Evolutionary conservation across 768 basidiomycete genomes (phyloP).

Genomic region (Tremella fuciformis): DNA sequence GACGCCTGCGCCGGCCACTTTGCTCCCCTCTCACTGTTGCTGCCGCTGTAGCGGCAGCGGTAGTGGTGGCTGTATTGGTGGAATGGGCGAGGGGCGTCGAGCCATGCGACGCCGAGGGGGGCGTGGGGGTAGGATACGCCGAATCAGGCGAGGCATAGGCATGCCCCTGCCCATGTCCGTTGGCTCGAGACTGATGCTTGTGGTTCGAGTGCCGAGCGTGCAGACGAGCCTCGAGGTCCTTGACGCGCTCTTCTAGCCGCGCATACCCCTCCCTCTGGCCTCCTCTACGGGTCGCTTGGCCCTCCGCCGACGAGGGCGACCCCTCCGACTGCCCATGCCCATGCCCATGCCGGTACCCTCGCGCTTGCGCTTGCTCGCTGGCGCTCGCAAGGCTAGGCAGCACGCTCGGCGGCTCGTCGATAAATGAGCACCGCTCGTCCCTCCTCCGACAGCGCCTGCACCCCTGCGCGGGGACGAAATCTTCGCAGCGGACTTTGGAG

Average conservation of each 20-base stretch:
- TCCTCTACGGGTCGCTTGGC: not conserved
- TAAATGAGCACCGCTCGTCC: not conserved
- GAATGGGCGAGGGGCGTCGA: no score
- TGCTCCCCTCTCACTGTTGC: no score
- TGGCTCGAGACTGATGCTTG: not conserved
- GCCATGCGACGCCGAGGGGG: no score
- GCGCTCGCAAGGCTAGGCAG: no score
- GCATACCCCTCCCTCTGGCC: not conserved
- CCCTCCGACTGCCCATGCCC: not conserved
- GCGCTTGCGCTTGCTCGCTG: no score
- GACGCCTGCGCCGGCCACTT: no score
- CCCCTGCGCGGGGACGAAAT: not conserved
- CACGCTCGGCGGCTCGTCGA: not conserved
- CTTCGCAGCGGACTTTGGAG: conserved; percentile 3
- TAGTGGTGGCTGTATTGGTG: no score
- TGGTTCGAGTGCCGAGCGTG: not conserved
- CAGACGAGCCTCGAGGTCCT: not conserved
- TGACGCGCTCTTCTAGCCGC: not conserved
- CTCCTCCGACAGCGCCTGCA: not conserved
- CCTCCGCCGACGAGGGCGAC: not conserved
- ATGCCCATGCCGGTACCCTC: not conserved
- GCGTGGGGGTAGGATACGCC: no score
- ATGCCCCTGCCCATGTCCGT: not conserved
- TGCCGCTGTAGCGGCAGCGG: no score
- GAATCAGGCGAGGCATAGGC: no score